phyloP scores from a whole-genome alignment of 2,329 filamentous ascomycete species.

The Aspergillus fumigatus region DNA sequence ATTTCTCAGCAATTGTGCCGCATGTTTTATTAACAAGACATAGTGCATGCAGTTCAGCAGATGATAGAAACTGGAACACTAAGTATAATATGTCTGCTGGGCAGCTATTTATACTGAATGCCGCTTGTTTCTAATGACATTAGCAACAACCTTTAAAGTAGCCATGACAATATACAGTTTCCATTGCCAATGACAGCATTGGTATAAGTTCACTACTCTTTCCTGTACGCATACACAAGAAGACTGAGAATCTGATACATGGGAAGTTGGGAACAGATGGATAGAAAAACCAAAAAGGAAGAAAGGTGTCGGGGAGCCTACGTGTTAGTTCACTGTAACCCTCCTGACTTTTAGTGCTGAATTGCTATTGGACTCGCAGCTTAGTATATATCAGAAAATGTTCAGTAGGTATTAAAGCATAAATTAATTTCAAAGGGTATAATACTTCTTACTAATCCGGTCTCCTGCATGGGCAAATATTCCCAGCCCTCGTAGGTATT shows the following conservation, averaged over 20 bases:
- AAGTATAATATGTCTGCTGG: constrained; percentile 13
- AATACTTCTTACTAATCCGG: no score
- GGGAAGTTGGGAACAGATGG: background rate
- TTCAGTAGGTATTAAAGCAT: no score
- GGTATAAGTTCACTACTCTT: background rate
- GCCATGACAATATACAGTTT: background rate
- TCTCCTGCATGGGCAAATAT: no score
- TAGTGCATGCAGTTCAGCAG: constrained; percentile 9
- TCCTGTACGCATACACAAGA: background rate
- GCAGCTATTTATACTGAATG: constrained; percentile 1
- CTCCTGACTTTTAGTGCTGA: background rate
- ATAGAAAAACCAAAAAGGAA: no score
- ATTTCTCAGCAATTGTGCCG: constrained; percentile 3
- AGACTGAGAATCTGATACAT: background rate
- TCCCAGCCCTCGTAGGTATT: no score
- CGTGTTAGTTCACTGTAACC: background rate
- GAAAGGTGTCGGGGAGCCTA: background rate
- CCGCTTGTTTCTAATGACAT: constrained; percentile 1
- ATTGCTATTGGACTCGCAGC: background rate
- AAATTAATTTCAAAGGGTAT: no score
- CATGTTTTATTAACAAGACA: constrained; percentile 12
- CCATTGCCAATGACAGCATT: background rate
- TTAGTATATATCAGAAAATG: no score
- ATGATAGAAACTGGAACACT: constrained; percentile 13
- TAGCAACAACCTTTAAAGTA: background rate